These are phyloP conservation scores for Chaetomiaceae sp. DNA, from an alignment of 2,329 filamentous ascomycete species.

Conservation along the genomic window DNA sequence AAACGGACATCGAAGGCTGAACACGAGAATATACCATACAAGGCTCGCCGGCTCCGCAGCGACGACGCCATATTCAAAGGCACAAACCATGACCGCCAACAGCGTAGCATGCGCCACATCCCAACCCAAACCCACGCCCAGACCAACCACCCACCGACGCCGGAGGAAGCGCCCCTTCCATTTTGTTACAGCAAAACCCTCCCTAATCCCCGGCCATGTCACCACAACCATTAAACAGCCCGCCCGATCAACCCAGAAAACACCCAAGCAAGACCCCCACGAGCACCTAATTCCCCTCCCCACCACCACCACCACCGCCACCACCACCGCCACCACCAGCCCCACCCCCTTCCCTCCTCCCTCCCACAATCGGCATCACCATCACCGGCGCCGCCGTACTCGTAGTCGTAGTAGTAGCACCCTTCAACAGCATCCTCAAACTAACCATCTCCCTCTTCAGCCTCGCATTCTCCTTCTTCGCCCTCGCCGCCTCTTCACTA, in stretches of 20 bases:
- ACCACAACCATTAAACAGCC: no score
- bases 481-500: conserved; percentile 67
- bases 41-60: background rate
- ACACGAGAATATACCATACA: conserved; percentile 3
- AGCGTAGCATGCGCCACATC: background rate
- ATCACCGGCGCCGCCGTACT: no score
- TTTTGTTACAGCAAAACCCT: background rate
- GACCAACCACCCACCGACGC: background rate
- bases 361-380: no score
- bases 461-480: conserved; percentile 80
- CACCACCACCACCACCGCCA: background rate
- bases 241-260: background rate
- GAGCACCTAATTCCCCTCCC: conserved; percentile 12
- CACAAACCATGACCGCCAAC: background rate
- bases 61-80: background rate
- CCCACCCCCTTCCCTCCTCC: no score
- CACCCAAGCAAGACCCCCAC: background rate
- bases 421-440: conserved; percentile 50
- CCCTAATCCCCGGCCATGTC: background rate
- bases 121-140: background rate
- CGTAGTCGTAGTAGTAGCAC: no score
- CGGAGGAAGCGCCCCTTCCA: background rate
- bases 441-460: conserved; percentile 78
- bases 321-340: no score
- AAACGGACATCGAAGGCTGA: background rate